Evolutionary conservation across 73 alveolate species (phyloP).

Genomic region (Paramecium primaurelia): DNA sequence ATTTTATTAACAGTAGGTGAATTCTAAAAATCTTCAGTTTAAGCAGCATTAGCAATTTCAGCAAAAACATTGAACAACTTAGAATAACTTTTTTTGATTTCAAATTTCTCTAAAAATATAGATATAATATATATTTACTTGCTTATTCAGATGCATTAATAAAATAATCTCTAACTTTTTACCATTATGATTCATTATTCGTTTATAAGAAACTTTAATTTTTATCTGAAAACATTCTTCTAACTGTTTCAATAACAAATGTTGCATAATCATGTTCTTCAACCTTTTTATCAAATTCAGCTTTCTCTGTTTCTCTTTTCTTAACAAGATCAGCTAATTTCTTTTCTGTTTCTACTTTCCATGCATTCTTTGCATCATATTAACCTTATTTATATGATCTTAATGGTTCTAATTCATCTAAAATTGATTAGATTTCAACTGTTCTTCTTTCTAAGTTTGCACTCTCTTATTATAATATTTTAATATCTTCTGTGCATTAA

Average conservation of each 20-base stretch:
- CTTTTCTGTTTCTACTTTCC: slow-evolving; percentile 7
- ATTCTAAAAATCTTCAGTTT: slow-evolving; percentile 17
- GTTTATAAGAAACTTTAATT: not conserved
- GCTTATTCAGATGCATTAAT: slow-evolving; percentile 37
- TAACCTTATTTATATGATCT: slow-evolving; percentile 34
- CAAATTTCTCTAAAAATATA: slow-evolving; percentile 10
- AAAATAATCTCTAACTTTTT: slow-evolving; percentile 21
- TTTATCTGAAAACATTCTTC: slow-evolving; percentile 33
- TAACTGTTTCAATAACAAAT: slow-evolving; percentile 40
- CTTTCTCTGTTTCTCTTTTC: slow-evolving; percentile 10
- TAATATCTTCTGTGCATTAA: slow-evolving; percentile 31
- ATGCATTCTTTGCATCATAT: not conserved
- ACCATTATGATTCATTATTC: not conserved
- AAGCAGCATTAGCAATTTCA: not conserved
- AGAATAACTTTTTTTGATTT: slow-evolving; percentile 31
- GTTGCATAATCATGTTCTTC: slow-evolving; percentile 40
- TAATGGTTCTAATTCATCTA: slow-evolving; percentile 46
- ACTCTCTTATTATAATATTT: not conserved
- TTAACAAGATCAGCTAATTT: not conserved
- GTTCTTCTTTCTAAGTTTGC: slow-evolving; percentile 50
- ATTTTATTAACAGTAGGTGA: slow-evolving; percentile 9
- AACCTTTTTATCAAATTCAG: slow-evolving; percentile 12
- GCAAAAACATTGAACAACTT: slow-evolving; percentile 2
- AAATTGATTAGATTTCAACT: slow-evolving; percentile 42
- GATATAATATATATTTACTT: not conserved